Conservation (phyloP, 1,139 yeast species). For the Scheffersomyces stambukii region DNA sequence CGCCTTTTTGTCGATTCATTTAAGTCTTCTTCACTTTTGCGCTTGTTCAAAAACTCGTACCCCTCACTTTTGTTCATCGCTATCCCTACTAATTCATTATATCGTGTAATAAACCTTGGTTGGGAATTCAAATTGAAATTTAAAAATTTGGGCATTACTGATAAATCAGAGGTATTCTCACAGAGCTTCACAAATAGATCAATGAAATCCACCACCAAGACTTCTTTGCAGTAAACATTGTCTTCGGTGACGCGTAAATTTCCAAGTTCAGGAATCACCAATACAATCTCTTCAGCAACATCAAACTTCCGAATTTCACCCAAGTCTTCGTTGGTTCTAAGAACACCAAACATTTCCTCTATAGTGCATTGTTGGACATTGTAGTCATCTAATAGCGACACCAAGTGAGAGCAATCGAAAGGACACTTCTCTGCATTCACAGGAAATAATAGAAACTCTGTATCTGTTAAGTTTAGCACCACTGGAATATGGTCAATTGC, state of each 20-base stretch:
- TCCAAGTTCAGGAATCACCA: slow-evolving; percentile 30
- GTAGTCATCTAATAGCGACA: slow-evolving; percentile 21
- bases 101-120: slow-evolving; percentile 30
- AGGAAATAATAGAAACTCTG: not conserved
- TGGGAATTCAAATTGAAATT: slow-evolving; percentile 24
- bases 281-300: slow-evolving; percentile 26
- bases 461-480: not conserved
- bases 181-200: slow-evolving; percentile 24
- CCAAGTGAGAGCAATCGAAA: slow-evolving; percentile 14
- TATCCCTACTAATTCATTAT: slow-evolving; percentile 25
- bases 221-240: slow-evolving; percentile 27
- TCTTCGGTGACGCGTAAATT: slow-evolving; percentile 36
- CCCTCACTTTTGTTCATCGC: too few species aligned
- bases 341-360: slow-evolving; percentile 22
- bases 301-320: slow-evolving; percentile 22
- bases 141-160: slow-evolving; percentile 16
- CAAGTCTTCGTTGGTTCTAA: slow-evolving; percentile 26
- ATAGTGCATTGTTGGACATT: slow-evolving; percentile 16
- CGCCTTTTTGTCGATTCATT: too few species aligned
- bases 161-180: slow-evolving; percentile 15
- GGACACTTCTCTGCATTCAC: slow-evolving; percentile 8
- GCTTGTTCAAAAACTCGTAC: slow-evolving; percentile 1
- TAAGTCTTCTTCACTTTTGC: slow-evolving; percentile 6
- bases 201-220: slow-evolving; percentile 31
- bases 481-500: not conserved